A percentile compares a stretch with the other conserved stretches of the same genome.
These are phyloP conservation scores for Cichorium intybus DNA, from an alignment of 140 eudicot genomes.

Conservation along the genomic window DNA sequence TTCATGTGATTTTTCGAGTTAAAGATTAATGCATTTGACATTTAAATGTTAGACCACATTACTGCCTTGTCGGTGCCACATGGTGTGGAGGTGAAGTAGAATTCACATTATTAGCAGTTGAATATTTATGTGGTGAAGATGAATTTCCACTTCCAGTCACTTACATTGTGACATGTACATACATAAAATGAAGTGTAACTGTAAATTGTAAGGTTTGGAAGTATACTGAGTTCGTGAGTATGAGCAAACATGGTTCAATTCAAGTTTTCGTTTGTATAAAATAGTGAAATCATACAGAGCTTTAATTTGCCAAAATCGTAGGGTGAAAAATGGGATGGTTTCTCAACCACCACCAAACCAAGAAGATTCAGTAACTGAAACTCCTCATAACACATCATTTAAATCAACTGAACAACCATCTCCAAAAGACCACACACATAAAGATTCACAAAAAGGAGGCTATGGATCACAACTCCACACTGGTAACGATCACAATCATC, in stretches of 20 bases:
- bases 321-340: too few species aligned
- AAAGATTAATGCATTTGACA: background rate
- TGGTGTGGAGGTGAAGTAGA: constrained; percentile 46
- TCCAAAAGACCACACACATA: constrained; percentile 41
- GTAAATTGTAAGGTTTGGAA: background rate
- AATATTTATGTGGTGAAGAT: constrained; percentile 49
- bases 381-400: constrained; percentile 22
- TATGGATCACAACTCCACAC: constrained; percentile 48
- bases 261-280: constrained; percentile 1
- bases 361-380: constrained; percentile 38
- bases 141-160: constrained; percentile 50
- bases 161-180: constrained; percentile 31
- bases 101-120: constrained; percentile 28
- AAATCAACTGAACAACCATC: constrained; percentile 51
- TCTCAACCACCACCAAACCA: constrained; percentile 39
- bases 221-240: too few species aligned
- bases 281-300: background rate
- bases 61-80: constrained; percentile 43
- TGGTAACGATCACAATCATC: constrained; percentile 62
- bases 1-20: background rate
- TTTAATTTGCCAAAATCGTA: constrained; percentile 10
- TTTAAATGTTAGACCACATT: background rate
- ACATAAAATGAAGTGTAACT: background rate
- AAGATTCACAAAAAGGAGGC: constrained; percentile 56
- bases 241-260: background rate